Evolutionary conservation across 2,329 filamentous ascomycete species (phyloP), one percentile per base, ranked within the genome.

Genomic region (Penicillium sp.): DNA sequence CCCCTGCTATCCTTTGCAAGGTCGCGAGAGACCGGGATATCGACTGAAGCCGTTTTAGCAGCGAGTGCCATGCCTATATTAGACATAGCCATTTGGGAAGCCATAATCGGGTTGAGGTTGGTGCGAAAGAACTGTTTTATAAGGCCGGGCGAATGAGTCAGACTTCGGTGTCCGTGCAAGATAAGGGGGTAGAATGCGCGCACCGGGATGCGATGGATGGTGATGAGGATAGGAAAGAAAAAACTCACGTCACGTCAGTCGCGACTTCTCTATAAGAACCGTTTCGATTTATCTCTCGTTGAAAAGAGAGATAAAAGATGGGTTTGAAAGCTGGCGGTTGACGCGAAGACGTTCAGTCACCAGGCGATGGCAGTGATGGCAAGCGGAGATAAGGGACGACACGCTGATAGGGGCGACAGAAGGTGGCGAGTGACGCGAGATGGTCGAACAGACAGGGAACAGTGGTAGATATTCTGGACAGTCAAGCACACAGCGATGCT

Each of bases 11-110:
- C 59, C 57, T 63, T 62, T 59, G 65, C 65, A 49, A 65, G 64
- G 58, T 69, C 68, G 60, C 74, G 74, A 55, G 74, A 70, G 62
- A 76, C 75, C 61, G 76, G 77, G 57, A 79, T 79, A 63, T 78
- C 75, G 63, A 79, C 72, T 43, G 74, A 79, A 58, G 74, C 75
- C 60, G 76, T 78, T 70, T 77, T 78, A 68, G 74, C 74, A 71
- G 77, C 76, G 66, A 79, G 72, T 64, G 76, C 77, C 72, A 78
- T 74, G 59, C 74, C 76, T 63, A 79, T 76, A 70, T 72, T 77
- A 65, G 77, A 79, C 55, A 65, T 67, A 54, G 66, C 62, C 56
- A 64, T 70, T 57, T 71, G 69, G 63, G 70, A 65, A 73, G 75
- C 74, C 77, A 79, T 79, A 66, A 66, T 76, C 63, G 62, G 33